A percentile compares a stretch with the other conserved stretches of the same genome.
These are phyloP conservation scores for Sphenostylis stenocarpa DNA, from an alignment of 306 rosid genomes.

Conservation along the genomic window DNA sequence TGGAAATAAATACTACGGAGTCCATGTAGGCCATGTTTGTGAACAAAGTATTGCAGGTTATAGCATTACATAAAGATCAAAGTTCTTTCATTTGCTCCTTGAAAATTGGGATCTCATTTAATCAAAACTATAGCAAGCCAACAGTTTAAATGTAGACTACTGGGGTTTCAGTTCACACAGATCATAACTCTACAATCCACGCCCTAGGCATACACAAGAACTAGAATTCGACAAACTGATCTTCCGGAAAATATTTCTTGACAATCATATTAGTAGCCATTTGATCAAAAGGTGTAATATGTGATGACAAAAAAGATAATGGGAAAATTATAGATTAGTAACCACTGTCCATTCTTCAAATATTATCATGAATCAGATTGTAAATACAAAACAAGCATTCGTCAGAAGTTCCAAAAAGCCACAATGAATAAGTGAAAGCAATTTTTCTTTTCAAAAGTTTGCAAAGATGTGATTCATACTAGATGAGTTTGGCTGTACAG, in stretches of 20 bases:
- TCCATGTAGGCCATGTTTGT: neutral
- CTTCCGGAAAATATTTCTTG: neutral
- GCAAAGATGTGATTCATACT: slow-evolving; percentile 53
- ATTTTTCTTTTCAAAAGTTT: neutral
- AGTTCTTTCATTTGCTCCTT: neutral
- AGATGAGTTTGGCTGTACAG: slow-evolving; percentile 72
- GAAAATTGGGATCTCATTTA: neutral
- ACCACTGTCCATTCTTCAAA: neutral
- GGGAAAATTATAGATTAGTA: slow-evolving; percentile 9
- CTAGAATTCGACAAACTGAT: neutral
- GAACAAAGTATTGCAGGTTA: neutral
- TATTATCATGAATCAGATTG: slow-evolving; percentile 3
- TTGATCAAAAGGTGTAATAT: neutral
- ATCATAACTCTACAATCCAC: neutral
- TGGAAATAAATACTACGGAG: neutral
- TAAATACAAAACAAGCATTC: neutral
- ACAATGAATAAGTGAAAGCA: slow-evolving; percentile 14
- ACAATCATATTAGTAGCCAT: neutral
- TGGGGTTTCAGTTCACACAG: neutral
- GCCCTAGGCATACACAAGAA: neutral
- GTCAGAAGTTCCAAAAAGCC: slow-evolving; percentile 10
- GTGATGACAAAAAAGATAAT: slow-evolving; percentile 6
- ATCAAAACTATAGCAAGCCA: neutral
- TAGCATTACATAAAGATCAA: neutral
- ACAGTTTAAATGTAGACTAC: neutral